These are phyloP conservation scores for Agaricales sp. DNA, from an alignment of 1,284 basidiomycete genomes.

Conservation along the genomic window DNA sequence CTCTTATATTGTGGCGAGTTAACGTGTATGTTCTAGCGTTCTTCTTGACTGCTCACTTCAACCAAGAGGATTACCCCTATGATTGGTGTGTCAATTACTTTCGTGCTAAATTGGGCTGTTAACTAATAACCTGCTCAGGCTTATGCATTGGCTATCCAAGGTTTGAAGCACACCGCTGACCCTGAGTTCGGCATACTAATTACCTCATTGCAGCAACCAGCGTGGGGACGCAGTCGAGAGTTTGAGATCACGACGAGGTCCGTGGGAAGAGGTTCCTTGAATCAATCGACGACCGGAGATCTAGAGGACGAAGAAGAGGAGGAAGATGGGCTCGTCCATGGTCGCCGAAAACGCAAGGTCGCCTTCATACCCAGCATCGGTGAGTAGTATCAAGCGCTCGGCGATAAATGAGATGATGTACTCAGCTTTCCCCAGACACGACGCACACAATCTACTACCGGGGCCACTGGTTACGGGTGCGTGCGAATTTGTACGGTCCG, in stretches of 20 bases:
- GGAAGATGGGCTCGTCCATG: slow-evolving; percentile 50
- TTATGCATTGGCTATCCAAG: slow-evolving; percentile 82
- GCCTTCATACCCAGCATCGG: slow-evolving; percentile 69
- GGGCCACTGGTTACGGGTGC: slow-evolving; percentile 75
- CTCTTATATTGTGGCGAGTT: no score
- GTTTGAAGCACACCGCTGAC: slow-evolving; percentile 30
- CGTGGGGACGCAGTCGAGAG: slow-evolving; percentile 74
- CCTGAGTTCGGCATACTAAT: not conserved
- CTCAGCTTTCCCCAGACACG: slow-evolving; percentile 40
- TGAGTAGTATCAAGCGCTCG: slow-evolving; percentile 24
- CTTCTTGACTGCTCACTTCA: slow-evolving; percentile 80
- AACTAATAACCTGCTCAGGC: slow-evolving; percentile 31
- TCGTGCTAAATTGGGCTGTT: slow-evolving; percentile 8
- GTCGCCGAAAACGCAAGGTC: slow-evolving; percentile 63
- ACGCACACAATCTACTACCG: slow-evolving; percentile 81
- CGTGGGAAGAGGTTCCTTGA: slow-evolving; percentile 47
- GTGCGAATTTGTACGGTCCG: slow-evolving; percentile 14
- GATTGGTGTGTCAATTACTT: slow-evolving; percentile 46
- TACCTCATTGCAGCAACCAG: slow-evolving; percentile 63
- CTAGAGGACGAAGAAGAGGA: slow-evolving; percentile 69
- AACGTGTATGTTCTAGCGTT: slow-evolving; percentile 47
- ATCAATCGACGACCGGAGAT: slow-evolving; percentile 60
- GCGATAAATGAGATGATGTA: slow-evolving; percentile 11
- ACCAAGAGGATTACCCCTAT: slow-evolving; percentile 76
- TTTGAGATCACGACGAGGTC: slow-evolving; percentile 80